Base-by-base conservation (phyloP, 2,329 filamentous ascomycete species). In the Neophaeococcomyces mojaviensis region DNA sequence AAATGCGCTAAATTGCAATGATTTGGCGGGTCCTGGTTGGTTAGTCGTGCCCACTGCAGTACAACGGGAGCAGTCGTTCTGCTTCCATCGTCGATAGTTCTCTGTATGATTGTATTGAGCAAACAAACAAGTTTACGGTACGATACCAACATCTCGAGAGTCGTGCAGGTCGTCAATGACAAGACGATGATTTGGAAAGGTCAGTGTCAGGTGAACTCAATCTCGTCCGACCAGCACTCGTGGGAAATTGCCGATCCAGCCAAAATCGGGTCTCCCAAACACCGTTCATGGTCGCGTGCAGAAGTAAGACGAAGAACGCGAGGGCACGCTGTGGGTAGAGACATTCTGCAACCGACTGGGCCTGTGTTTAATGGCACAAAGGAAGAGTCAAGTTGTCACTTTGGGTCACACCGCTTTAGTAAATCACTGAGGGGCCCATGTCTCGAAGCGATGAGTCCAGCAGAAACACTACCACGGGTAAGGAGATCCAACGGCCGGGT, bases 11-110 rank as follows among this genome's bases (percentile, higher is more conserved):
- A 43, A 19, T 28, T 28, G 13, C n/a, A 35, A 18, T 13, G 30
- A 19, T 42, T 43, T 43, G 39, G 39, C 39, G 28, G 10, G 15
- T 30, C 7, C 8, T 31, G n/a, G 33, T 43, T 43, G 39, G 39
- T 22, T 12, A 33, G 33, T 12, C 22, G 19, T n/a, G 3, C 16
- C 16, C 28, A 15, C 2, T 22, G 39, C 15, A 18, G 19, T 31
- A 20, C 19, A n/a, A 4, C 26, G 12, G 20, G n/a, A 43, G 30
- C 15, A 43, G 6, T n/a, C 20, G 31, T 19, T 34, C 30, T n/a
- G 31, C 22, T 31, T 20, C 8, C 30, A 19, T 34, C 39, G 30
- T 24, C 30, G 10, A 43, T 24, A 43, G 28, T 35, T 22, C 13
- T 35, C 13, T 24, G 28, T 22, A 43, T 34, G 8, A 34, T 13